Percentiles rank a stretch among this genome's conserved stretches.
Evolutionary conservation across 345 rosid species (phyloP).

Genomic region (Camelina sativa): DNA sequence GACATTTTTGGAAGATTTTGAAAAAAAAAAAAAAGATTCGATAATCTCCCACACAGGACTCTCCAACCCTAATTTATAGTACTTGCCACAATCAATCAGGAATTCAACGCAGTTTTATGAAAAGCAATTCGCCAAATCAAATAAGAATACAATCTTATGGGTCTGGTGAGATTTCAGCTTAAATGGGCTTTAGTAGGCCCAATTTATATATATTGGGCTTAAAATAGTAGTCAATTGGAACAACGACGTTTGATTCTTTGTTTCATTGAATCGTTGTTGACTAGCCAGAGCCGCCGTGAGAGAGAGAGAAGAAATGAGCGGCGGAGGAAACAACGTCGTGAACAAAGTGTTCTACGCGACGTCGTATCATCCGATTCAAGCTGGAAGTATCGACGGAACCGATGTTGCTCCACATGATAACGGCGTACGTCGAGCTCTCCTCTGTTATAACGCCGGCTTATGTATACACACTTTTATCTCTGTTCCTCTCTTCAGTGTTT

Average conservation of each 20-base stretch:
- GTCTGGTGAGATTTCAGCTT: neutral
- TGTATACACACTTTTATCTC: conserved; percentile 47
- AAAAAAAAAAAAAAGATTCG: too few species aligned
- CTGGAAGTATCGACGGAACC: conserved; percentile 94
- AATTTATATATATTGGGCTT: neutral
- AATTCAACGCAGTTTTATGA: too few species aligned
- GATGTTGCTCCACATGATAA: conserved; percentile 81
- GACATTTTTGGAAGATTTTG: too few species aligned
- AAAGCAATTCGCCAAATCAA: too few species aligned
- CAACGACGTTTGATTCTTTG: neutral
- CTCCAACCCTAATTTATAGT: too few species aligned
- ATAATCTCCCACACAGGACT: too few species aligned
- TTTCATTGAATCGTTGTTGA: neutral
- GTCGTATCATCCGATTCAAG: conserved; percentile 94
- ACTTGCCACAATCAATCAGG: too few species aligned
- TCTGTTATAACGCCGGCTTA: conserved; percentile 83
- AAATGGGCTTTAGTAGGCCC: conserved; percentile 22
- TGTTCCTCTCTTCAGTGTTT: neutral
- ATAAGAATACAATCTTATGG: too few species aligned
- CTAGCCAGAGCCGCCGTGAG: conserved; percentile 32
- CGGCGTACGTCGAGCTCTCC: conserved; percentile 77
- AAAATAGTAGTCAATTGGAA: neutral
- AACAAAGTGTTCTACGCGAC: conserved; percentile 86
- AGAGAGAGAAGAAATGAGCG: conserved; percentile 31
- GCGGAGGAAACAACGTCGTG: conserved; percentile 43